Conservation (phyloP, 2,329 filamentous ascomycete genomes). For the Geosmithia morbida region DNA sequence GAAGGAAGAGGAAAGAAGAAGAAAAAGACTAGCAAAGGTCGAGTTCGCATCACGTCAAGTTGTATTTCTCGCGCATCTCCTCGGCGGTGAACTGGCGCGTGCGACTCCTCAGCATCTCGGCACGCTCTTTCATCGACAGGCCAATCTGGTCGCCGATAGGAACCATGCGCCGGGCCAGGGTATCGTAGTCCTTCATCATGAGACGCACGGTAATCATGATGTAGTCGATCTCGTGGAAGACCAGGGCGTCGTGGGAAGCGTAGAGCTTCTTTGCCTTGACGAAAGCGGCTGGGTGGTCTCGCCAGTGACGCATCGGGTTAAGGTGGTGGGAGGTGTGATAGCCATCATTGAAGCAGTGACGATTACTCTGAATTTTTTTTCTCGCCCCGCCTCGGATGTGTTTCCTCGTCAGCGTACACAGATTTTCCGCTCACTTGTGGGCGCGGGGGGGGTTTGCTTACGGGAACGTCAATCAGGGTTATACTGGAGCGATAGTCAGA, state of each 20-base stretch:
- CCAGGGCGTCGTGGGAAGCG: conserved; percentile 50
- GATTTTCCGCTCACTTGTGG: too few relatives aligned
- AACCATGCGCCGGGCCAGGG: conserved; percentile 56
- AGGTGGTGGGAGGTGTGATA: conserved; percentile 74
- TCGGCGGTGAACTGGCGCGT: conserved; percentile 52
- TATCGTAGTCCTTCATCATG: conserved; percentile 55
- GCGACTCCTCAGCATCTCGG: conserved; percentile 46
- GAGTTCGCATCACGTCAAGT: too few relatives aligned
- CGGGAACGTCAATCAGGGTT: conserved; percentile 63
- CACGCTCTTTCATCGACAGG: conserved; percentile 49
- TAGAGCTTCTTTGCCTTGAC: conserved; percentile 56
- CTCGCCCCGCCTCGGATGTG: too few relatives aligned
- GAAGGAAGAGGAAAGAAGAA: too few relatives aligned
- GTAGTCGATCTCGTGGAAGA: conserved; percentile 74
- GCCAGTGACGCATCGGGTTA: conserved; percentile 67
- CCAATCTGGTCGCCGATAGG: conserved; percentile 57
- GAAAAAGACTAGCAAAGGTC: too few relatives aligned
- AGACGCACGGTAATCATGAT: conserved; percentile 59
- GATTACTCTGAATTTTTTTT: conserved; percentile 49
- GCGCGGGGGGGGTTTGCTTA: conserved; percentile 27
- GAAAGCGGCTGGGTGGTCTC: conserved; percentile 63
- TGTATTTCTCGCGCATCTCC: conserved; percentile 44
- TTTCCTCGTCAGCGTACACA: too few relatives aligned
- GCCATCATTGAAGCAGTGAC: conserved; percentile 71
- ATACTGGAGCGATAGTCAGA: conserved; percentile 70